Evolutionary conservation across 495 filamentous ascomycete genomes (phyloP), one percentile per base, ranked within the genome.

Genomic region (Geopyxis carbonaria): DNA sequence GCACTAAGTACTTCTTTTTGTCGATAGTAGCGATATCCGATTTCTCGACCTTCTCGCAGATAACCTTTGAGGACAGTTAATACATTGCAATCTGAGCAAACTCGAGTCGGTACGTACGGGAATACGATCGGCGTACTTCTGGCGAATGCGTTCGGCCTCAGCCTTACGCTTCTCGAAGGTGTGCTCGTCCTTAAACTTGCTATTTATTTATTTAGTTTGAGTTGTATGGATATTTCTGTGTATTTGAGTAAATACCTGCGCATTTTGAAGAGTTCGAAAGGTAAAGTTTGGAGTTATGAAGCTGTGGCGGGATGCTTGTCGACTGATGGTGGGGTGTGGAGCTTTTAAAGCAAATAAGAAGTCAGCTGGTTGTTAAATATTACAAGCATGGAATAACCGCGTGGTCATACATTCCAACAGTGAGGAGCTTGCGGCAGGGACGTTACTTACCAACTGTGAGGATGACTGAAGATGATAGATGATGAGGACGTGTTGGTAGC

Each of bases 1-100:
- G 89, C 13, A 99, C 89, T 5, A 99, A 74, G 57, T 99, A 99
- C 67, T 99, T 99, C 76, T 99, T 99, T 76, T 99, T 99, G 68
- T 99, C 89, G 71, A 99, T 99, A 43, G 91, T 99, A 28, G 89
- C 89, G 53, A 99, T 99, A 59, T 99, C 89, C 31, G 77, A 85
- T 64, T 94, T 95, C 65, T 99, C 89, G 50, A 94, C 89, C 63
- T 99, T 99, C 62, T 95, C 89, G 68, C 89, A 99, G 63, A 99
- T 99, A 34, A 94, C 87, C 86, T 94, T 54, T 53, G 38, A 34
- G 19, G 30, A 25, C 16, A 33, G 34, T 19, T 37, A n/a, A 16
- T 14, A 8, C 7, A 16, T 7, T 16, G 31, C 7, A 8, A 9
- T 8, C 31, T 16, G 23, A 28, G 22, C 8, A 38, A 8, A 29